Base-by-base conservation (phyloP, 129 eudicot genomes). In the Apium graveolens region DNA sequence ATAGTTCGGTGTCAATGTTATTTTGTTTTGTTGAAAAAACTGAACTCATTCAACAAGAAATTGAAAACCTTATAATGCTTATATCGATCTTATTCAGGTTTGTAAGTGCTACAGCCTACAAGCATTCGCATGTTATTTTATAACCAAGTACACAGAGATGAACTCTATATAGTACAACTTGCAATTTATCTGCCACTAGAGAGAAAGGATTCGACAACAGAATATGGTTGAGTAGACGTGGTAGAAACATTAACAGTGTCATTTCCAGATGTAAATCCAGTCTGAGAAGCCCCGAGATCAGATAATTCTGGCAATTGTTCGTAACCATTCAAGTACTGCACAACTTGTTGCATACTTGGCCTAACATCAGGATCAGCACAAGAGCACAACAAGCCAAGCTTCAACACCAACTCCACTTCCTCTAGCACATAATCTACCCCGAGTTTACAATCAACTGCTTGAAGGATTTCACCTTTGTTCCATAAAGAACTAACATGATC, bases 331-430 rank as follows among this genome's bases (percentile, higher is more conserved):
- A 86, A n/a, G 71, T 82, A 86, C 35, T 74, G 72, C 78, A 86
- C 70, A 48, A 85, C 82, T 27, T 73, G 86, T 11, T 85, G 83
- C 84, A 86, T 86, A 26, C 82, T 82, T 11, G 89, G 89, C 84
- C 89, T 68, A 5, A 77, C 89, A 27, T 79, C 45, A 17, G 84
- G 76, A 7, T 66, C 81, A 8, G 48, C 20, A 31, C 83, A 81
- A 5, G 89, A 87, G 79, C 96, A 90, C 51, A 87, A 31, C 48
- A 87, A 82, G 75, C 96, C 91, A 18, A 90, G 66, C 77, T 87
- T 86, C 73, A 90, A 76, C 43, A 87, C 90, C 81, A 82, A 24
- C 60, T 34, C 78, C 20, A 79, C 91, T 48, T 90, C 88, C 51
- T 20, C 82, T 43, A 42, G 55, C 51, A 74, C 81, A 74, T 82